Evolutionary conservation across 306 rosid species (phyloP).

Genomic region (Fragaria ananassa): DNA sequence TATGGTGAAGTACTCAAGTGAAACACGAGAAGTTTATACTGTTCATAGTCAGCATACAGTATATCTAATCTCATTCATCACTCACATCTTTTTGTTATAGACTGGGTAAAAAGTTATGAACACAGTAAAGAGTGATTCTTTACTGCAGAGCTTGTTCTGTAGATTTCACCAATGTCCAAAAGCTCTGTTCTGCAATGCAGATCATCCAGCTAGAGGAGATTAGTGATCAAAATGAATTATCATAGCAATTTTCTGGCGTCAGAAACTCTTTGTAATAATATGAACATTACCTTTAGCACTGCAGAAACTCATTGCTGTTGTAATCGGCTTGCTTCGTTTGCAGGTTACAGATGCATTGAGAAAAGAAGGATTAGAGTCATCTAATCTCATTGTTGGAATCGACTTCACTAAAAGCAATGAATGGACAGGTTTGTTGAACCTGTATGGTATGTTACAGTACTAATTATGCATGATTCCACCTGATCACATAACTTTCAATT

Average conservation of each 20-base stretch:
- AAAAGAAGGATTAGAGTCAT: constrained; percentile 81
- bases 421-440: constrained; percentile 66
- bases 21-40: background rate
- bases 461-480: background rate
- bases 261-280: background rate
- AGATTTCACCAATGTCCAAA: background rate
- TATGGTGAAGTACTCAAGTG: background rate
- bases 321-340: background rate
- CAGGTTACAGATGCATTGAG: constrained; percentile 72
- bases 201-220: background rate
- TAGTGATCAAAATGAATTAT: background rate
- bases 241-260: background rate
- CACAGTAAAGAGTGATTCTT: background rate
- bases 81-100: background rate
- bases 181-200: background rate
- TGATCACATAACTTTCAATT: background rate
- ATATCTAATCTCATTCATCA: background rate
- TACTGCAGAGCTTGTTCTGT: background rate
- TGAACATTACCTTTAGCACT: background rate
- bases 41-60: background rate
- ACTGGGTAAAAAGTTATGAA: background rate
- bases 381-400: constrained; percentile 84
- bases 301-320: constrained; percentile 9
- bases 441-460: background rate
- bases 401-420: constrained; percentile 97